Base-by-base conservation (phyloP, 1,284 basidiomycete species). In the Pseudozyma flocculosa region DNA sequence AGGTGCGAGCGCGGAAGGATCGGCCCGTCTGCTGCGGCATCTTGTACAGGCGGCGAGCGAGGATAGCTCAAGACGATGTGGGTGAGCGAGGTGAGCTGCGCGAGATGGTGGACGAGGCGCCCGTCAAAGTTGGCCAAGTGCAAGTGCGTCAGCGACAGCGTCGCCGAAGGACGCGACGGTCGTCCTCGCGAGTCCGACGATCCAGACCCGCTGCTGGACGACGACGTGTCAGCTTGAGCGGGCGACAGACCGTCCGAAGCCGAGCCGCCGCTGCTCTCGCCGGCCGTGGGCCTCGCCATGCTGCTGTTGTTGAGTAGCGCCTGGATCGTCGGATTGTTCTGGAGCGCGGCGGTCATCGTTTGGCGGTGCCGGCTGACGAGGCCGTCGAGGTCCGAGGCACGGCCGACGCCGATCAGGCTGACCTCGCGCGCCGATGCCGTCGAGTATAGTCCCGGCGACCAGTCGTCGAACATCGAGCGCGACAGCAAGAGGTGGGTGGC, bases 41-140 rank as follows among this genome's bases (percentile, higher is more conserved):
- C n/a, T n/a, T n/a, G n/a, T n/a, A n/a, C n/a, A n/a, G n/a, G n/a
- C n/a, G n/a, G n/a, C 4, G 57, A 46, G 7, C 60, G 39, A 2
- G 61, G 61, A 22, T 51, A n/a, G 9, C 56, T 64, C 29, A 64
- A 50, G n/a, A 64, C 57, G n/a, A 64, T 39, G 26, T 60, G 57
- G 4, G 54, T 64, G 22, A 64, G 43, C 24, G 61, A 64, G 3
- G 57, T 50, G 4, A 60, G 43, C 4, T 54, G 50, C 3, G 54
- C 61, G 15, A 64, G 23, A 15, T 59, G 61, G 40, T 64, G 57
- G n/a, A 64, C 45, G 24, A 64, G 26, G 3, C 57, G 61, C 3
- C 53, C 54, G 30, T 64, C 55, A 18, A 64, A 64, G 32, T 60
- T 50, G 45, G 57, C 57, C 0, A 64, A 54, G 17, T 64, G 61